Base-by-base conservation (phyloP, 257 asterid species). In the Forsythia suspensa region DNA sequence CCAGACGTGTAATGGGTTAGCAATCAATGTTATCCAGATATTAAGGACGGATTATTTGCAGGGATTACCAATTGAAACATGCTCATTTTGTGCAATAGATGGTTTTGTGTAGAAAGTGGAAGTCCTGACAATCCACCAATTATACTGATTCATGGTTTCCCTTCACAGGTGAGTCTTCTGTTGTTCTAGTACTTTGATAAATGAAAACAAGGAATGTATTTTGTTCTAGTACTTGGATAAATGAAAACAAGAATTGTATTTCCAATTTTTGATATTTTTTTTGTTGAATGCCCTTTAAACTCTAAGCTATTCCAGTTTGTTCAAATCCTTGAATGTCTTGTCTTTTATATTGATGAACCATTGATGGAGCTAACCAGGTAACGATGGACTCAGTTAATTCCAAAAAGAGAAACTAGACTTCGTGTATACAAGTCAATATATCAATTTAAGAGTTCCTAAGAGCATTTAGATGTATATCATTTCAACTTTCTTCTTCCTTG, bases 71-170 rank as follows among this genome's bases (percentile, higher is more conserved):
- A 89, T 85, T 88, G 96, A 89, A 90, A 86, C 91, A 71, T 92
- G 85, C 90, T 87, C 92, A 80, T 91, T 92, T 91, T 90, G 92
- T 88, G 88, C 94, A 87, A 83, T 91, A 93, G 97, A 92, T 95
- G 97, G 97, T 95, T 95, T 83, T 93, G 92, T 83, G 90, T 95
- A 55, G 94, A 95, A 80, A 89, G 85, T 38, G 98, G 98, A 83
- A 91, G 85, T 79, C 73, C 91, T 34, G 83, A 77, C 41, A 87
- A 87, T 77, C 92, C 91, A 73, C 89, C 96, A 12, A 77, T 95
- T 74, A 65, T 95, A 75, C 82, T 93, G 72, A 82, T 95, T 83
- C 98, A 95, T 63, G 98, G 99, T 0, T 89, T 91, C 77, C 98
- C 98, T 24, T 93, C 97, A 6, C 97, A 95, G 97, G 98, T 91